A percentile compares a stretch with the other conserved stretches of the same genome.
phyloP scores from a whole-genome alignment of 2,329 filamentous ascomycete species.

The Aspergillus fischeri region DNA sequence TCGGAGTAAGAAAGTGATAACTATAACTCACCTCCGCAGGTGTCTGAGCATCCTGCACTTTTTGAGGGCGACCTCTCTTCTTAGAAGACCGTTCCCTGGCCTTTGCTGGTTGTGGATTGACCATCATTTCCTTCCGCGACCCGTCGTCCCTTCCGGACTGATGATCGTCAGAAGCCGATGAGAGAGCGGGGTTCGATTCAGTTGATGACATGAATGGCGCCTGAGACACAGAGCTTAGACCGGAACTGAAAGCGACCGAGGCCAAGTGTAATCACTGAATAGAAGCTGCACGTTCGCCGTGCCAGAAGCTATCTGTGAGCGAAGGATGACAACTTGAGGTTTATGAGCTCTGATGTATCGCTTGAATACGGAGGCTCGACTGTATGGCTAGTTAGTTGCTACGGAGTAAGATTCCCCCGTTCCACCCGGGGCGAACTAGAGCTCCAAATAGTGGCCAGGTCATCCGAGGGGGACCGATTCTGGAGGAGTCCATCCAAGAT shows the following conservation, averaged over 20 bases:
- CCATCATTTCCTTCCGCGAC: neutral
- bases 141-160: neutral
- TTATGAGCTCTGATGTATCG: neutral
- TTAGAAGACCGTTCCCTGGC: neutral
- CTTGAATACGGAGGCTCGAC: no score
- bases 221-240: neutral
- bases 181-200: neutral
- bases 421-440: neutral
- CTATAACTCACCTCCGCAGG: constrained; percentile 8
- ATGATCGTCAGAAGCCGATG: neutral
- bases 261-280: neutral
- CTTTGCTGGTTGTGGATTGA: neutral
- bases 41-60: neutral
- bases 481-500: neutral
- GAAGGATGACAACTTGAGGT: neutral
- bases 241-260: neutral
- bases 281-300: neutral
- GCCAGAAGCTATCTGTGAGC: neutral
- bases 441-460: no score
- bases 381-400: no score
- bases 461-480: neutral
- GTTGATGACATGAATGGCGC: neutral
- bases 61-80: neutral
- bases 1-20: constrained; percentile 1
- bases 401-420: no score